Percentiles rank a stretch among this genome's conserved stretches.
Conservation (phyloP, 768 basidiomycete species). For the Suillus decipiens region DNA sequence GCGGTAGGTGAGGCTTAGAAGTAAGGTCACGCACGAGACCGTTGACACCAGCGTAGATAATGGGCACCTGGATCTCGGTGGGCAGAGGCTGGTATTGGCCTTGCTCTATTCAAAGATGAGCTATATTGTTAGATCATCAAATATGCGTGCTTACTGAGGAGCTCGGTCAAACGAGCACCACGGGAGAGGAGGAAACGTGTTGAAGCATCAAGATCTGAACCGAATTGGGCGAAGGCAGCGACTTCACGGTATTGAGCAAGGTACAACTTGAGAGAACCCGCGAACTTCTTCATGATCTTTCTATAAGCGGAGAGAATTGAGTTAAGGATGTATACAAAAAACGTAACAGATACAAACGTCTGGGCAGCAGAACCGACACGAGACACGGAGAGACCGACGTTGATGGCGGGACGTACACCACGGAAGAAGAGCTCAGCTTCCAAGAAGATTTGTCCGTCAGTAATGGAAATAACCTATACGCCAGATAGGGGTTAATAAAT, state of each 20-base stretch:
- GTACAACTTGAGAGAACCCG: slow-evolving; percentile 99
- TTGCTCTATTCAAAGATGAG: slow-evolving; percentile 65
- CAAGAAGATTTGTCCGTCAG: slow-evolving; percentile 99
- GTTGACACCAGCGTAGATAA: slow-evolving; percentile 99
- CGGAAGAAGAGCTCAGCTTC: slow-evolving; percentile 99
- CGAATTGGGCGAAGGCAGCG: slow-evolving; percentile 98
- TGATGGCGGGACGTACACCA: slow-evolving; percentile 99
- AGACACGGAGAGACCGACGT: slow-evolving; percentile 99
- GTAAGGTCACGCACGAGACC: slow-evolving; percentile 71
- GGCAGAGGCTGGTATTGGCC: slow-evolving; percentile 96
- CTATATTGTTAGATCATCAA: slow-evolving; percentile 17
- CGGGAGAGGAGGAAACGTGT: slow-evolving; percentile 97
- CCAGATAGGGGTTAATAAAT: slow-evolving; percentile 8
- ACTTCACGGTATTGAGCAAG: slow-evolving; percentile 99
- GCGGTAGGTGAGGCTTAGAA: not conserved
- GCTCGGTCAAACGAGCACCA: slow-evolving; percentile 98
- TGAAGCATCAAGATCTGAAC: slow-evolving; percentile 99
- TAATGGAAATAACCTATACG: slow-evolving; percentile 95
- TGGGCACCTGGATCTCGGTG: slow-evolving; percentile 96
- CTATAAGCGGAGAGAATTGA: slow-evolving; percentile 36
- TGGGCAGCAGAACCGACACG: slow-evolving; percentile 99
- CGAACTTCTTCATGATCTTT: slow-evolving; percentile 99
- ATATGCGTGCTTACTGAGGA: slow-evolving; percentile 63
- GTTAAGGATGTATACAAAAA: slow-evolving; percentile 2
- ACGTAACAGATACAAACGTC: slow-evolving; percentile 63